Evolutionary conservation across 805 yeast species (phyloP), one percentile per base, ranked within the genome.

Genomic region (Zygosaccharomyces bailii): DNA sequence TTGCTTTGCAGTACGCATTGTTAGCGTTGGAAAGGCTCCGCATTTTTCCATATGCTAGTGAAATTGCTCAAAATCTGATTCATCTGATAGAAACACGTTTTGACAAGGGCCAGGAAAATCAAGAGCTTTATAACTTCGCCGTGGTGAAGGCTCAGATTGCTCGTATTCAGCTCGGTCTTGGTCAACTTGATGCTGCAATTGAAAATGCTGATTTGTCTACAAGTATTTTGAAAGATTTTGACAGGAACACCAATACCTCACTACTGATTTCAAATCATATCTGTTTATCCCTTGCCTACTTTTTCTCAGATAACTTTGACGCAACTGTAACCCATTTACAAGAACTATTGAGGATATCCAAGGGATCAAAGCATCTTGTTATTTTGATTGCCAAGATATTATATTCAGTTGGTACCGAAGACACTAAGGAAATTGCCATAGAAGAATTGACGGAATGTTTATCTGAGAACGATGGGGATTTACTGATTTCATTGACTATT

Each of bases 381-480:
- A 77, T 83, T 5, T 65, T 91, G 21, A 74, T 87, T 16, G 79
- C 93, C 0, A 95, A 89, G 58, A 84, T 90, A 0, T 69, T 93
- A 39, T 84, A 83, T 68, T 86, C 87, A 2, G 77, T 78, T 45
- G 84, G 80, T n/a, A 76, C 80, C 0, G 79, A 76, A n/a, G 93
- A 85, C 4, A 80, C 93, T 1, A 82, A 79, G 46, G 84, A 80
- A 50, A 90, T 89, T 1, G 96, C 97, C 0, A 58, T 86, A 37
- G 96, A 89, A 54, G 96, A 88, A 61, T 65, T 91, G 34, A 83
- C 85, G 53, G 72, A 75, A 18, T 79, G 74, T 54, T 78, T 89
- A 32, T 82, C 76, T 48, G 70, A 67, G 3, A 63, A 75, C 45
- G 96, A 95, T 0, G 71, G 85, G 1, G 79, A 89, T 2, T 65